These are phyloP conservation scores for Ceriops zippeliana DNA, from an alignment of 345 rosid genomes.

Conservation along the genomic window DNA sequence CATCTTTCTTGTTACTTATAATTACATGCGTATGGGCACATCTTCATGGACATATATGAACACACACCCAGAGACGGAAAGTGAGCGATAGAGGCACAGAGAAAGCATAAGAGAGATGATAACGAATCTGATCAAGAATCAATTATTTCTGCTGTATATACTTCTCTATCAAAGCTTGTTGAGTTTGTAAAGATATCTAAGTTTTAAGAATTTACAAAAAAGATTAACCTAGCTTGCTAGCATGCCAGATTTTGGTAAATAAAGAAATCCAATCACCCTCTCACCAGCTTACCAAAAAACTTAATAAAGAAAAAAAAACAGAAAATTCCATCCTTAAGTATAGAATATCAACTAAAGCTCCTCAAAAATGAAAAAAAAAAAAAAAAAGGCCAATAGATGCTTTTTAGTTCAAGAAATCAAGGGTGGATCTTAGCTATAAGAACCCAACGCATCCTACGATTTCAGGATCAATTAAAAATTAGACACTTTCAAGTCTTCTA, in stretches of 20 bases:
- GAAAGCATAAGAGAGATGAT: too few relatives aligned
- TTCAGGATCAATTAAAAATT: background rate
- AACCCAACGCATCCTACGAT: background rate
- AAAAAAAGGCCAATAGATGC: background rate
- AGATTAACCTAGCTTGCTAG: background rate
- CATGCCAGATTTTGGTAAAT: background rate
- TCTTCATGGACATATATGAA: background rate
- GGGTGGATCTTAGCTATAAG: background rate
- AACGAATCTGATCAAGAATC: background rate
- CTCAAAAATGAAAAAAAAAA: background rate
- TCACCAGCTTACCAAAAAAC: background rate
- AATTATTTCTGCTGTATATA: background rate
- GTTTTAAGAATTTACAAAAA: background rate
- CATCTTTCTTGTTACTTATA: too few relatives aligned
- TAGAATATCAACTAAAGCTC: background rate
- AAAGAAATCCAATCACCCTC: background rate
- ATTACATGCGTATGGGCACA: too few relatives aligned
- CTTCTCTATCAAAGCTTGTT: too few relatives aligned
- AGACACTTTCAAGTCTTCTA: background rate
- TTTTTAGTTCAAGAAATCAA: slow-evolving; percentile 1
- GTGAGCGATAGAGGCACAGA: background rate
- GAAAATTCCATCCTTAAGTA: background rate
- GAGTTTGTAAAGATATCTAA: background rate
- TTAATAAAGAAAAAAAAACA: background rate
- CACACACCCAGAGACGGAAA: background rate